Base-by-base conservation (phyloP, 306 rosid species). In the Astragalus glycyphyllos region DNA sequence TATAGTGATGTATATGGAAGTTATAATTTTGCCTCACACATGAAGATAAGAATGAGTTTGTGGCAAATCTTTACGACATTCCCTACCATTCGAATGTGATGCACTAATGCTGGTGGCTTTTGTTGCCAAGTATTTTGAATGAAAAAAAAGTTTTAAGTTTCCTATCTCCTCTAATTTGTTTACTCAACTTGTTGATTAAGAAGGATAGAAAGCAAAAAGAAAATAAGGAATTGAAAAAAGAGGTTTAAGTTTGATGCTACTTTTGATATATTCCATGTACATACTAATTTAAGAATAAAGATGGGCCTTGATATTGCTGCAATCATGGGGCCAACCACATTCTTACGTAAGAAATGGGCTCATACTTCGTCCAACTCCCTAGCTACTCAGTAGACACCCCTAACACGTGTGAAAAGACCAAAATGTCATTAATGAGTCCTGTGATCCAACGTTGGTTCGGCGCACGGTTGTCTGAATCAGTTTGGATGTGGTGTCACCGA, bases 31-130 rank as follows among this genome's bases (percentile, higher is more conserved):
- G 81, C 72, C 48, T 54, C 23, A 9, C 4, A 53, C 77, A 69
- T 66, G 12, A 61, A 80, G 84, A 74, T 74, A 80, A 74, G 83
- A 77, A 74, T 47, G 79, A 80, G 66, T 55, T 49, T 55, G 63
- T 70, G 70, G 74, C 71, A 74, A 8, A 79, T 74, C 67, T 57
- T 64, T 66, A 65, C 40, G 29, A 12, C 75, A 46, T 46, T 73
- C 44, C 60, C 77, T 69, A 70, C 67, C 65, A 32, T 63, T 54
- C 34, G 50, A 77, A 45, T 77, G 20, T 48, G 53, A 69, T 69
- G 60, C 82, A 46, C 54, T 45, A n/a, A 69, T 70, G 58, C 54
- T 61, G 53, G 35, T 49, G 58, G 37, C 81, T 69, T 66, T 65
- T 53, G 41, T 37, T 41, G 72, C 72, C 58, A 64, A 63, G 2